These are phyloP conservation scores for Lipomyces lipofer DNA, from an alignment of 805 yeast genomes.

Conservation along the genomic window DNA sequence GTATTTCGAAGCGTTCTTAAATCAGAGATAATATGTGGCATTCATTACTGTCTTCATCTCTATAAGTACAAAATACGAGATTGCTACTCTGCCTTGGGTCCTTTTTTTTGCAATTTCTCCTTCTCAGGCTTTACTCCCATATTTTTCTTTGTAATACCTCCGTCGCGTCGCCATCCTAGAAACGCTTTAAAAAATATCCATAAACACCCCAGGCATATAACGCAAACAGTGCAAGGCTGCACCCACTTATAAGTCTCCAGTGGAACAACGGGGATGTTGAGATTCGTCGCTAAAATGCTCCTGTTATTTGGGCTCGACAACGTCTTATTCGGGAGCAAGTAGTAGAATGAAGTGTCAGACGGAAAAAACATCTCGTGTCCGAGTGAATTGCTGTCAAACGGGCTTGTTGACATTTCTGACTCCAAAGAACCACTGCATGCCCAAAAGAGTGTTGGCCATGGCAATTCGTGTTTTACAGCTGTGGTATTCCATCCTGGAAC, in stretches of 20 bases:
- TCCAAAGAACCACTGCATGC: conserved; percentile 49
- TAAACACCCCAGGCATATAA: conserved; percentile 36
- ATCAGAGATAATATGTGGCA: not conserved
- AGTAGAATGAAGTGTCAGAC: conserved; percentile 47
- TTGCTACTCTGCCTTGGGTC: conserved; percentile 19
- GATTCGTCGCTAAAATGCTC: conserved; percentile 31
- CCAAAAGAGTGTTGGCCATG: conserved; percentile 50
- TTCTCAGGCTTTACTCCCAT: conserved; percentile 10
- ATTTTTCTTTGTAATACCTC: conserved; percentile 21
- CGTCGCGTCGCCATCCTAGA: conserved; percentile 18
- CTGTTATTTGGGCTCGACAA: conserved; percentile 18
- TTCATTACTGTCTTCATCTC: not conserved
- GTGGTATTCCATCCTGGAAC: conserved; percentile 40
- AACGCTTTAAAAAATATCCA: conserved; percentile 28
- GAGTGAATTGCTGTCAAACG: conserved; percentile 44
- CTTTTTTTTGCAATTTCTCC: conserved; percentile 18
- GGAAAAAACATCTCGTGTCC: conserved; percentile 54
- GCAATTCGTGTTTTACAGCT: conserved; percentile 33
- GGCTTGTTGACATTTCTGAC: conserved; percentile 37
- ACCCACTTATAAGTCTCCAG: conserved; percentile 37
- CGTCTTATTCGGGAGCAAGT: conserved; percentile 34
- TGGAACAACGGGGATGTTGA: conserved; percentile 49
- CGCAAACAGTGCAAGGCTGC: conserved; percentile 42
- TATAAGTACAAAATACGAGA: not conserved
- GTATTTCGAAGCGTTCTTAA: no score